Conservation (phyloP, 768 basidiomycete species). For the Lactifluus pinguis region DNA sequence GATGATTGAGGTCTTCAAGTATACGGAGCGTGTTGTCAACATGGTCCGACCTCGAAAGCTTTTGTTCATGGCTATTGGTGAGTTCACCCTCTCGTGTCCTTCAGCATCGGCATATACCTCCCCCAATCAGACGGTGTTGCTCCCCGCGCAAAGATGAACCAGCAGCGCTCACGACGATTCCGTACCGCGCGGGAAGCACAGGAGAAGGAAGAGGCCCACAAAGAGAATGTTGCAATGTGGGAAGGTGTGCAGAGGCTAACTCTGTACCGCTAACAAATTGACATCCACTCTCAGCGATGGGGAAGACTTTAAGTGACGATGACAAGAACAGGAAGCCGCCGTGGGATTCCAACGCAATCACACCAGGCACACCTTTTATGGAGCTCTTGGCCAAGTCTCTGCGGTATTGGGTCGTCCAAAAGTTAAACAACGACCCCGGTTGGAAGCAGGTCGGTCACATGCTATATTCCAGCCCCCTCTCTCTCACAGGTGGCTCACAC, state of each 20-base stretch:
- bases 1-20: slow-evolving; percentile 96
- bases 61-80: slow-evolving; percentile 97
- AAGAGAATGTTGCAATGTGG: slow-evolving; percentile 76
- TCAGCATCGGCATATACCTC: background rate
- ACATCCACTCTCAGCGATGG: slow-evolving; percentile 59
- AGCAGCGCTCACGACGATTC: slow-evolving; percentile 95
- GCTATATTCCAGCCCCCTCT: background rate
- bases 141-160: slow-evolving; percentile 99
- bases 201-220: slow-evolving; percentile 82
- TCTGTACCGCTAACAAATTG: background rate
- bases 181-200: slow-evolving; percentile 90
- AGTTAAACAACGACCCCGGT: slow-evolving; percentile 90
- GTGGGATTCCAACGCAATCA: slow-evolving; percentile 99
- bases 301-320: slow-evolving; percentile 72
- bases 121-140: slow-evolving; percentile 79
- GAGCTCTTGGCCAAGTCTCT: slow-evolving; percentile 77
- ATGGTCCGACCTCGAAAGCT: slow-evolving; percentile 94
- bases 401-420: slow-evolving; percentile 93
- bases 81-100: slow-evolving; percentile 23
- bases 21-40: slow-evolving; percentile 94
- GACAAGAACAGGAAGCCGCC: slow-evolving; percentile 72
- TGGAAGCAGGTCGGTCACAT: slow-evolving; percentile 69
- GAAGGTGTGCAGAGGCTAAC: slow-evolving; percentile 46
- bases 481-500: background rate
- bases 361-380: slow-evolving; percentile 99